Evolutionary conservation across 1,139 yeast species (phyloP).

Genomic region (Zygoascus sp.): DNA sequence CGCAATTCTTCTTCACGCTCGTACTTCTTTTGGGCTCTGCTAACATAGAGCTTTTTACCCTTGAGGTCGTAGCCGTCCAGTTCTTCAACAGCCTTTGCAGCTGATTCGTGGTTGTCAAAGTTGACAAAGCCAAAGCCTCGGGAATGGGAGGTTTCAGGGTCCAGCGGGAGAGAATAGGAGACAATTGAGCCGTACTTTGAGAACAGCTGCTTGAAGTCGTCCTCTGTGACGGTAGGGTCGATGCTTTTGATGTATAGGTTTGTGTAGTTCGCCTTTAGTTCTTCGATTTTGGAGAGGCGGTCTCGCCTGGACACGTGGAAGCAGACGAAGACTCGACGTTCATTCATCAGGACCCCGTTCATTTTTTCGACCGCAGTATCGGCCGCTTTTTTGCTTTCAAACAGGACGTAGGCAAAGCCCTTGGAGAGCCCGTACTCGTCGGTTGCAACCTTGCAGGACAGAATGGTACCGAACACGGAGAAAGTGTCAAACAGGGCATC

Average conservation of each 20-base stretch:
- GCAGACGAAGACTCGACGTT: constrained; percentile 82
- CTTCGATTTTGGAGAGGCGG: constrained; percentile 79
- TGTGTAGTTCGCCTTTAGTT: constrained; percentile 77
- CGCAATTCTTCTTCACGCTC: constrained; percentile 86
- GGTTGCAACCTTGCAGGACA: constrained; percentile 51
- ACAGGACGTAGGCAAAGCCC: constrained; percentile 62
- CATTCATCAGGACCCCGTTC: constrained; percentile 86
- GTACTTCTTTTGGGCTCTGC: constrained; percentile 90
- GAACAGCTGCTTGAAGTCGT: constrained; percentile 60
- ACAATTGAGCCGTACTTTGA: constrained; percentile 58
- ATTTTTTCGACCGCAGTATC: constrained; percentile 71
- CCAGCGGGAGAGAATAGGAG: constrained; percentile 64
- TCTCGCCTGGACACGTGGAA: constrained; percentile 82
- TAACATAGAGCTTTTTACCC: constrained; percentile 75
- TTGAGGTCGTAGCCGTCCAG: constrained; percentile 63
- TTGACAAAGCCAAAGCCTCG: constrained; percentile 91
- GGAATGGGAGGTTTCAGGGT: constrained; percentile 70
- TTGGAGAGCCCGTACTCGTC: constrained; percentile 53
- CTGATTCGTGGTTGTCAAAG: constrained; percentile 72
- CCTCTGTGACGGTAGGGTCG: constrained; percentile 56
- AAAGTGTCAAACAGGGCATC: constrained; percentile 57
- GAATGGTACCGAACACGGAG: constrained; percentile 59
- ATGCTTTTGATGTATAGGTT: constrained; percentile 84
- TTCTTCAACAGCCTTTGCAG: constrained; percentile 74
- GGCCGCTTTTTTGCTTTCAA: constrained; percentile 59